phyloP scores from a whole-genome alignment of 169 alveolate genomes.

The Eimeria acervulina region DNA sequence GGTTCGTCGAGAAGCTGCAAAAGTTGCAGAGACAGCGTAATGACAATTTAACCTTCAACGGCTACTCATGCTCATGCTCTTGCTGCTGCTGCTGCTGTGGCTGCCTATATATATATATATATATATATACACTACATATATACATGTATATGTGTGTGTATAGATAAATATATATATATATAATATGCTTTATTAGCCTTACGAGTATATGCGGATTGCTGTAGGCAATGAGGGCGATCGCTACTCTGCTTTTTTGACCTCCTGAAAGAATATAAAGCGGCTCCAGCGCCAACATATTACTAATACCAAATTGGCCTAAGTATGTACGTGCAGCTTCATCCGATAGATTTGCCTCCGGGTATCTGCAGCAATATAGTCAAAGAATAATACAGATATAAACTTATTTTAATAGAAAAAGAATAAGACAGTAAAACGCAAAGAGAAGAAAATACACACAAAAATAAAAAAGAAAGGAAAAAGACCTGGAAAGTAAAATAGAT shows the following conservation, averaged over 20 bases:
- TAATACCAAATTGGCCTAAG: slow-evolving; percentile 96
- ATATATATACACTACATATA: no score
- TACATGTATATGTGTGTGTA: no score
- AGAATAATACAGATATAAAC: no score
- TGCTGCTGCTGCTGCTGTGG: no score
- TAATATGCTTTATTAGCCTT: neutral
- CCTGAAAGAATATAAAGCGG: slow-evolving; percentile 98
- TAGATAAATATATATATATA: no score
- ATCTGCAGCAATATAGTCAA: slow-evolving; percentile 56
- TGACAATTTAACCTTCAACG: neutral
- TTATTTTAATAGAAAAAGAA: no score
- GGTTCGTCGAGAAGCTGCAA: slow-evolving; percentile 97
- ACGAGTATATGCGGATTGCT: slow-evolving; percentile 96
- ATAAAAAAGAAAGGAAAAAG: no score
- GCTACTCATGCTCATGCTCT: no score
- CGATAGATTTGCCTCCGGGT: slow-evolving; percentile 91
- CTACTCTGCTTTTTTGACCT: slow-evolving; percentile 98
- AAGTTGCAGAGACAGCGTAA: neutral
- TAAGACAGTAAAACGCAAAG: neutral
- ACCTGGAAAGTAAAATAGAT: no score
- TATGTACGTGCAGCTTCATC: slow-evolving; percentile 95
- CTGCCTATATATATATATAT: no score
- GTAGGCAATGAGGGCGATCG: slow-evolving; percentile 97
- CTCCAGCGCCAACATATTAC: slow-evolving; percentile 96
- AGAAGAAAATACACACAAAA: no score